phyloP scores from a whole-genome alignment of 257 asterid species.

The Osmanthus fragrans region DNA sequence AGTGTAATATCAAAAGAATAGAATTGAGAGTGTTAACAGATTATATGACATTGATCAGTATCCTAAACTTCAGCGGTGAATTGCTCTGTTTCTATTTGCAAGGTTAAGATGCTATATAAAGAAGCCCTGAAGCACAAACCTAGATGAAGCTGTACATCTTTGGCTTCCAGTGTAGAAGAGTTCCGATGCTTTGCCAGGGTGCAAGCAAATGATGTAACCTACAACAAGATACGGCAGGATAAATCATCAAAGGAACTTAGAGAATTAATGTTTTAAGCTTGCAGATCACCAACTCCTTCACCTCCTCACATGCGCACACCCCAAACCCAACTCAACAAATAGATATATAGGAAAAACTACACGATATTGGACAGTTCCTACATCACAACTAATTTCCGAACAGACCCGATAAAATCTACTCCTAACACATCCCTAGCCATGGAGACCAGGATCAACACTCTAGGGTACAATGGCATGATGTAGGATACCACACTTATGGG shows the following conservation, averaged over 20 bases:
- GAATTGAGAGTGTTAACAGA: not conserved
- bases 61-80: slow-evolving; percentile 9
- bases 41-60: not conserved
- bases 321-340: not conserved
- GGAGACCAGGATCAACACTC: not conserved
- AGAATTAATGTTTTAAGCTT: slow-evolving; percentile 13
- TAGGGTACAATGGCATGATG: not conserved
- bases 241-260: slow-evolving; percentile 8
- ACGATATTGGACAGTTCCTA: not conserved
- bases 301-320: not conserved
- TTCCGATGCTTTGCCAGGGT: slow-evolving; percentile 93
- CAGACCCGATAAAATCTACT: not conserved
- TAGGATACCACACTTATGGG: not conserved
- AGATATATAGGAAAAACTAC: not conserved
- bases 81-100: slow-evolving; percentile 3
- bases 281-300: slow-evolving; percentile 10
- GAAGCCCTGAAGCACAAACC: slow-evolving; percentile 57
- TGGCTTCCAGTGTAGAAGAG: slow-evolving; percentile 86
- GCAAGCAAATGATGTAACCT: slow-evolving; percentile 90
- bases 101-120: slow-evolving; percentile 12
- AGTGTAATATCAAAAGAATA: not conserved
- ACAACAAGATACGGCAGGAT: slow-evolving; percentile 20
- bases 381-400: not conserved
- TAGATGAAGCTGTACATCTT: slow-evolving; percentile 88
- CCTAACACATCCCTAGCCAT: not conserved